Evolutionary conservation across 1,284 basidiomycete genomes (phyloP), one percentile per base, ranked within the genome.

Genomic region (Tremellales sp.): DNA sequence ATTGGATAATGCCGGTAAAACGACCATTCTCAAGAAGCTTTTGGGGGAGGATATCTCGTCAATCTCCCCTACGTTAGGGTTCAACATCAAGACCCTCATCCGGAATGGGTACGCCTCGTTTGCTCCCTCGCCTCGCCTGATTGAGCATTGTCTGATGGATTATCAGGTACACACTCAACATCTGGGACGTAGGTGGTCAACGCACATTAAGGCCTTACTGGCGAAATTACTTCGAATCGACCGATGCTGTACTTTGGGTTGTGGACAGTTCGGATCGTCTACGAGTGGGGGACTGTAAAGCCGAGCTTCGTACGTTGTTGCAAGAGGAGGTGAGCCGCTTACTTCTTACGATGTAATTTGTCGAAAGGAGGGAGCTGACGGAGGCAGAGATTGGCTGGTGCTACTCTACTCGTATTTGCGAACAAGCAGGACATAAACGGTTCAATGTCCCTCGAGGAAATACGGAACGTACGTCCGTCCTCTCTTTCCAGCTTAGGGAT

Each of bases 211-310:
- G 96, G 21, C 93, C 96, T 2, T 99, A 98, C 72, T 98, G 96
- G 96, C 80, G 91, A 27, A 99, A 98, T 74, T 98, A 98, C 76
- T 99, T 98, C 65, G 96, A 99, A 73, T 87, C 92, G 73, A 98
- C 96, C 4, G 96, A 98, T 75, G 94, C 89, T 3, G 80, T 99
- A 42, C 90, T 98, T 27, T 99, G 96, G 96, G 96, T 99, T 15
- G 93, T 98, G 29, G 96, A 98, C 76, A 93, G 89, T 0, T 83
- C 86, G 37, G 96, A 98, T 75, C 80, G 86, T 27, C 80, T 89
- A 73, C 81, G 96, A 50, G 87, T 97, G 79, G 74, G 78, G 37
- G 94, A 98, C 70, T 97, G 93, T 72, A 85, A 82, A 64, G 78
- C 83, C 40, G 96, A 99, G 74, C 79, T 98, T 24, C 84, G 87